These are phyloP conservation scores for Funneliformis caledonium DNA, from an alignment of 371 early-diverging fungal species.

Conservation along the genomic window DNA sequence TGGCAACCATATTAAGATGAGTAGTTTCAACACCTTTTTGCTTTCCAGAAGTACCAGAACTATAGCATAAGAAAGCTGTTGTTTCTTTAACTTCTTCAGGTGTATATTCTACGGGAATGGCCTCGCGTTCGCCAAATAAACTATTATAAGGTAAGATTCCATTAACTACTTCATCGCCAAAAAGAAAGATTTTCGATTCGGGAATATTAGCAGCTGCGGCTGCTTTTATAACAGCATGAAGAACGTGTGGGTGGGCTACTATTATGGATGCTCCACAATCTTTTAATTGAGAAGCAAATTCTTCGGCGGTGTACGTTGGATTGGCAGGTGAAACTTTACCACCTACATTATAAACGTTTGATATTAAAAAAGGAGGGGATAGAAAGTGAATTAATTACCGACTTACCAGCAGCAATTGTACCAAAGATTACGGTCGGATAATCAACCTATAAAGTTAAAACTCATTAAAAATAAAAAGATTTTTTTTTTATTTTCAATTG, in stretches of 20 bases:
- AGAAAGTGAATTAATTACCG: constrained; percentile 45
- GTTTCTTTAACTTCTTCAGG: constrained; percentile 46
- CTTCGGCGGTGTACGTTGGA: constrained; percentile 74
- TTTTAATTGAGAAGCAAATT: constrained; percentile 73
- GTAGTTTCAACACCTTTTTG: constrained; percentile 84
- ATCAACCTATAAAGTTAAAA: constrained; percentile 47
- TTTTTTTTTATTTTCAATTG: too few relatives aligned
- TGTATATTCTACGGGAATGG: constrained; percentile 40
- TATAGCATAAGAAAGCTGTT: constrained; percentile 75
- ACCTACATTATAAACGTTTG: constrained; percentile 51
- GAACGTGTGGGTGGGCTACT: constrained; percentile 52
- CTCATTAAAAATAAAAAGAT: not conserved
- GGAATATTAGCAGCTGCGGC: constrained; percentile 62
- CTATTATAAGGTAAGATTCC: not conserved
- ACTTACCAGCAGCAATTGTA: constrained; percentile 49
- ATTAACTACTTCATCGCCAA: constrained; percentile 52
- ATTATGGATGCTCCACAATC: constrained; percentile 69
- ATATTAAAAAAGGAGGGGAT: not conserved
- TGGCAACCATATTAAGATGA: constrained; percentile 77
- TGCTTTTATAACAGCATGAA: constrained; percentile 59
- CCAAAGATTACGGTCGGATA: constrained; percentile 58
- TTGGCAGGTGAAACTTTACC: constrained; percentile 75
- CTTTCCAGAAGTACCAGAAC: constrained; percentile 78
- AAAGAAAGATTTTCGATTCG: constrained; percentile 56
- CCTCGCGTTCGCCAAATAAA: constrained; percentile 43